Percentiles rank a stretch among this genome's conserved stretches.
These are phyloP conservation scores for Paecilomyces formosus DNA, from an alignment of 2,329 filamentous ascomycete species.

Conservation along the genomic window DNA sequence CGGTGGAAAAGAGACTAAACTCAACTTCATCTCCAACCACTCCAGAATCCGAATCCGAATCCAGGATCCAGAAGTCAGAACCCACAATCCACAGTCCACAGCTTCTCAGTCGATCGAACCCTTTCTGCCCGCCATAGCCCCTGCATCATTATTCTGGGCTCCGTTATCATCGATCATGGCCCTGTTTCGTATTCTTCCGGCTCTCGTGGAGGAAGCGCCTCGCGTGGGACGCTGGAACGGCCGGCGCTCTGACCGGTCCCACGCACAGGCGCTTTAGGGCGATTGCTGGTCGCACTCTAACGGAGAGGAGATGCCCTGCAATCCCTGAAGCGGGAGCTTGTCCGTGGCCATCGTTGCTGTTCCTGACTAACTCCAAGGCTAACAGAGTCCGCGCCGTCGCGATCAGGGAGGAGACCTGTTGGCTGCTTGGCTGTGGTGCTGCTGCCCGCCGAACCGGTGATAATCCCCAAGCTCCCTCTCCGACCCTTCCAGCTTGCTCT, in stretches of 20 bases:
- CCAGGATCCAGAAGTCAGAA: too few species aligned
- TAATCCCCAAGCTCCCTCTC: slow-evolving; percentile 4
- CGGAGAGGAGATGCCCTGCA: neutral
- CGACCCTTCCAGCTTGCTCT: slow-evolving; percentile 3
- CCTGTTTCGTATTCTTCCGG: neutral
- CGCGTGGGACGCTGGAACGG: neutral
- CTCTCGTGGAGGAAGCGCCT: neutral
- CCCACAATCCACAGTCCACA: neutral
- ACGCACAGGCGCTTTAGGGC: neutral
- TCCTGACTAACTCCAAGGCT: neutral
- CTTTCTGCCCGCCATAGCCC: neutral
- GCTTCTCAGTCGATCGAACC: neutral
- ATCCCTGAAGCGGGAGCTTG: neutral
- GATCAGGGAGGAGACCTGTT: neutral
- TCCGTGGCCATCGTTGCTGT: neutral
- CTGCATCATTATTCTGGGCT: neutral
- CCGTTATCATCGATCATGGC: neutral
- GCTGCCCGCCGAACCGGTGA: neutral
- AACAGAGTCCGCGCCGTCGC: neutral
- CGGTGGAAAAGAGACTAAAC: neutral
- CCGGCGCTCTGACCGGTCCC: neutral
- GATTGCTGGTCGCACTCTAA: neutral
- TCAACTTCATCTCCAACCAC: neutral
- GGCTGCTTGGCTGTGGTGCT: neutral
- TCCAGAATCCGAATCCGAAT: neutral